Percentiles rank a stretch among this genome's conserved stretches.
Conservation (phyloP, 2,329 filamentous ascomycete genomes). For the Xylaria arbuscula region DNA sequence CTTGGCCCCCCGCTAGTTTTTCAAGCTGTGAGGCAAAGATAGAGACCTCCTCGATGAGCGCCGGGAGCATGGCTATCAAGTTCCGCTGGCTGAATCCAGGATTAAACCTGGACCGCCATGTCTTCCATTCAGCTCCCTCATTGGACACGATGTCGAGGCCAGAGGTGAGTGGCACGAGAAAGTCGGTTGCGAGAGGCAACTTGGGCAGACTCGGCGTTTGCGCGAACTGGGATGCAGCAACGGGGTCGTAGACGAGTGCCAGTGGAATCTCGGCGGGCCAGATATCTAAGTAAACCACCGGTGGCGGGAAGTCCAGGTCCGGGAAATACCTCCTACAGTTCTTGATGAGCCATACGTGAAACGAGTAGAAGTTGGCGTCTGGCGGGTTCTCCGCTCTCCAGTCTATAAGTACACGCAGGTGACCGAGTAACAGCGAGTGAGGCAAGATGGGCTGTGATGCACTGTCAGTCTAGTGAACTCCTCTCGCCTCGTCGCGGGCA, state of each 20-base stretch:
- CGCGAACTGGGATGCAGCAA: conserved; percentile 43
- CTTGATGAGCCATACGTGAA: conserved; percentile 44
- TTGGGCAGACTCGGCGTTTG: conserved; percentile 43
- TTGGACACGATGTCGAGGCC: conserved; percentile 49
- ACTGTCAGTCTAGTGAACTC: conserved; percentile 29
- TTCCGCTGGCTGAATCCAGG: conserved; percentile 54
- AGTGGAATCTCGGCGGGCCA: conserved; percentile 44
- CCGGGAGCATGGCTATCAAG: conserved; percentile 51
- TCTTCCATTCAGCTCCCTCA: conserved; percentile 51
- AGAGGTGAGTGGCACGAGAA: conserved; percentile 48
- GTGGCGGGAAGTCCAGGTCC: conserved; percentile 40
- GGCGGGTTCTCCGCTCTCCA: conserved; percentile 42
- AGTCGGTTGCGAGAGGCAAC: conserved; percentile 23
- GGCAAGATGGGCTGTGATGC: conserved; percentile 44
- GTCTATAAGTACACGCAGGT: conserved; percentile 43
- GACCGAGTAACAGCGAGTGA: conserved; percentile 46
- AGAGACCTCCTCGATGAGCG: conserved; percentile 53
- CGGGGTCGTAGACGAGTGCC: conserved; percentile 41
- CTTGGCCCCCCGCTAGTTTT: conserved; percentile 44
- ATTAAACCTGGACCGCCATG: conserved; percentile 50
- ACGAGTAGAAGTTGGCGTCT: conserved; percentile 45
- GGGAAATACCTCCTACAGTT: conserved; percentile 46
- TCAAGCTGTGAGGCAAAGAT: conserved; percentile 51
- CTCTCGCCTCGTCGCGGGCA: not conserved
- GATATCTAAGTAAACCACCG: conserved; percentile 47